Conservation (phyloP, 345 rosid species). For the thale cress (Arabidopsis thaliana) region DNA sequence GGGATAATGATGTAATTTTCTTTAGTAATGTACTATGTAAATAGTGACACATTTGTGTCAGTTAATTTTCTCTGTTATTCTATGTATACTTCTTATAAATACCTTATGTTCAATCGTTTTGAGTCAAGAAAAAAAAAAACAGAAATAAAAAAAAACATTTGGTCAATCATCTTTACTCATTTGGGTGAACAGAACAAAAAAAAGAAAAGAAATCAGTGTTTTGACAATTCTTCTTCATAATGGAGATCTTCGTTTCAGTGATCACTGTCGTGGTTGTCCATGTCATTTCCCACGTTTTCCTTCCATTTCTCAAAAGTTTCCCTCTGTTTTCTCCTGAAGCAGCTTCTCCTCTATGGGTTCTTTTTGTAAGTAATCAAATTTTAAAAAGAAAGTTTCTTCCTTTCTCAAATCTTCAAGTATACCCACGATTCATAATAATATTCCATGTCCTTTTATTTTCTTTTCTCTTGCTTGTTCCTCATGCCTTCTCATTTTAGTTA, state of each 20-base stretch:
- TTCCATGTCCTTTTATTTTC: neutral
- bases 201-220: conserved; percentile 2
- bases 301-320: conserved; percentile 1
- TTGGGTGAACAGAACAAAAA: no score
- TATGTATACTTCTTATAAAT: no score
- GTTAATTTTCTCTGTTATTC: no score
- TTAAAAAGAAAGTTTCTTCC: conserved; percentile 35
- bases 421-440: conserved; percentile 17
- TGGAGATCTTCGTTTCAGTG: conserved; percentile 25
- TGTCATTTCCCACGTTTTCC: conserved; percentile 28
- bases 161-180: no score
- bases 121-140: no score
- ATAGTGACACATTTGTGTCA: no score
- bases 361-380: neutral
- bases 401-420: conserved; percentile 24
- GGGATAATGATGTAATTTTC: no score
- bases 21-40: no score
- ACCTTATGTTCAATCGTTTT: no score
- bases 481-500: conserved; percentile 20
- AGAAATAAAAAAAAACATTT: no score
- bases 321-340: conserved; percentile 11
- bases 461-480: conserved; percentile 33
- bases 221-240: neutral
- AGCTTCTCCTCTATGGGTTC: conserved; percentile 27
- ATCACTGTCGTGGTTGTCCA: conserved; percentile 23